phyloP scores from a whole-genome alignment of 306 rosid genomes.

The Astragalus membranaceus region DNA sequence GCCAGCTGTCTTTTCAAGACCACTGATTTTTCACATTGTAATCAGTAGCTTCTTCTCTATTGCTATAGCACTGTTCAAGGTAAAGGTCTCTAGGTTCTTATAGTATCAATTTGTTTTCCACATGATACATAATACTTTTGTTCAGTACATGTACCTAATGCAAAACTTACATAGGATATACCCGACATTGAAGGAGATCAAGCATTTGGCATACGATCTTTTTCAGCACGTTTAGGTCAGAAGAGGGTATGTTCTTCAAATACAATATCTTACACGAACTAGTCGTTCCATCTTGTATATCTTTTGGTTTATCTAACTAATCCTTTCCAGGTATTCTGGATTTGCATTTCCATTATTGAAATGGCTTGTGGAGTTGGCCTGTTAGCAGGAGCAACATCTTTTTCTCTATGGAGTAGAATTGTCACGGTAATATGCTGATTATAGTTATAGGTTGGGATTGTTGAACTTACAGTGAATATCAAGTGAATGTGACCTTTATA shows the following conservation, averaged over 20 bases:
- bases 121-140: too few species aligned
- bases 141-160: too few species aligned
- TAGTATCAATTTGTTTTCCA: too few species aligned
- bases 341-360: constrained; percentile 65
- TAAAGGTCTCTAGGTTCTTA: too few species aligned
- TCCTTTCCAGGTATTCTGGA: constrained; percentile 76
- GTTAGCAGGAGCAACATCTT: constrained; percentile 52
- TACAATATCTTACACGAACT: background rate
- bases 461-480: too few species aligned
- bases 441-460: background rate
- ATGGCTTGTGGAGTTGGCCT: constrained; percentile 58
- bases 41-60: too few species aligned
- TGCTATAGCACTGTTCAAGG: too few species aligned
- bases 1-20: too few species aligned
- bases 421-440: constrained; percentile 43
- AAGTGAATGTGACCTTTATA: too few species aligned
- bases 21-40: too few species aligned
- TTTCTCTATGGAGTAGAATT: constrained; percentile 53
- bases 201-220: too few species aligned
- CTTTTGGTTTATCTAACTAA: background rate
- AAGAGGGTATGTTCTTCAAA: constrained; percentile 33
- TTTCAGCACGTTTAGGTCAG: constrained; percentile 41
- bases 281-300: background rate
- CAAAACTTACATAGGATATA: constrained; percentile 45
- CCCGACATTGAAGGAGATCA: constrained; percentile 83